Base-by-base conservation (phyloP, 345 rosid genomes). In the Noccaea caerulescens region DNA sequence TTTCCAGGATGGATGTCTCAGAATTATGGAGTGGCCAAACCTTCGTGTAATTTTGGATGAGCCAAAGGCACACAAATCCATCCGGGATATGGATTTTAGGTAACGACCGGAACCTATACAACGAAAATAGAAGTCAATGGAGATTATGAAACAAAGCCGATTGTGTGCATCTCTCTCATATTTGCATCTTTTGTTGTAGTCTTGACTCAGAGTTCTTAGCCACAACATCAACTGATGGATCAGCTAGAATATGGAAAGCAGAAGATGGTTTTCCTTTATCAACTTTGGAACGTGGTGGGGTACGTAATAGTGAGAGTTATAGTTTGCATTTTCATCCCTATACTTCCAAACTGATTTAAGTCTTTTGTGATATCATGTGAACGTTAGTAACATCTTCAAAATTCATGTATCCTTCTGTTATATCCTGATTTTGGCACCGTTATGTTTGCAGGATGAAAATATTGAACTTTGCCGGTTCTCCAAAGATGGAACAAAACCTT, bases 401-500 rank as follows among this genome's bases (percentile, higher is more conserved):
- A 27, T 25, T 54, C 55, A 23, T 43, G 20, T 72, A n/a, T 63
- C 1, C 32, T 46, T 56, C 47, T 45, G 65, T 20, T 33, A 9
- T 34, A 16, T 71, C 12, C 42, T 64, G 43, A 50, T 49, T 38
- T 1, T 50, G 55, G 10, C 67, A 59, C 50, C 7, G 10, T 62
- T 73, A 50, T 70, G 30, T 33, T 2, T 73, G 76, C 80, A 93
- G 96, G 92, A 93, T 77, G 98, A 93, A 79, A 89, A 68, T 16
- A 79, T 93, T 63, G 97, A 91, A 72, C 76, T 91, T 43, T 91
- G 96, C 64, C 86, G 93, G 11, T 89, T 91, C 73, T 91, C 97
- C 34, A 89, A 83, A 84, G 99, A 93, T 76, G 97, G 97, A 37
- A 91, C 90, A 52, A 93, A 91, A 70, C 98, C 97, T 43, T 89